phyloP scores from a whole-genome alignment of 1,139 yeast species.

The Saccharomyces hybrid region DNA sequence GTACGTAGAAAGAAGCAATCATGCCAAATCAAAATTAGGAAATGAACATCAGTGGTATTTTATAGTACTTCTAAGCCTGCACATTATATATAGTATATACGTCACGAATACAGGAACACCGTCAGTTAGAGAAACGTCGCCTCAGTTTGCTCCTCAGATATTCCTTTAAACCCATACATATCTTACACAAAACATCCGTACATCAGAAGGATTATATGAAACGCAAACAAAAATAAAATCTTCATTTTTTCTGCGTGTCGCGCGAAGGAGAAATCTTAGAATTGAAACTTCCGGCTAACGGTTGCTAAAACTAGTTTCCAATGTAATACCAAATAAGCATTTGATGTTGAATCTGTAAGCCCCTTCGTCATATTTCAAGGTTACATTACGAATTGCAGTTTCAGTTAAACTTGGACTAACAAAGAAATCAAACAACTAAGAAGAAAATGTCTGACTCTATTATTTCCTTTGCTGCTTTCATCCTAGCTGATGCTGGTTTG shows the following conservation, averaged over 20 bases:
- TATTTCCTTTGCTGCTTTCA: constrained; percentile 76
- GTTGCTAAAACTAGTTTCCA: neutral
- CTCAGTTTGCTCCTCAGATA: neutral
- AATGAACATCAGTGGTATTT: neutral
- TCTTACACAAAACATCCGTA: neutral
- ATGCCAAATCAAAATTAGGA: neutral
- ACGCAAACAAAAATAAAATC: too few relatives aligned
- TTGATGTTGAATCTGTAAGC: neutral
- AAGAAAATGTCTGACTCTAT: constrained; percentile 46
- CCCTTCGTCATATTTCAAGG: neutral
- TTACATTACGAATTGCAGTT: neutral
- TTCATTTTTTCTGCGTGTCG: neutral
- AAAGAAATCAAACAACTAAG: neutral
- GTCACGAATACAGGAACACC: neutral
- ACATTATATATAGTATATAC: neutral
- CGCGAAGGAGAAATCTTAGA: neutral
- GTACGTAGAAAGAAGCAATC: neutral
- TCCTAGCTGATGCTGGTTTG: constrained; percentile 94
- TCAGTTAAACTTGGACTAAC: neutral
- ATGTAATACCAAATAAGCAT: neutral
- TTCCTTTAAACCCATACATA: neutral
- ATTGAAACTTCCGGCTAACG: neutral
- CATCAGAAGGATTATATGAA: neutral
- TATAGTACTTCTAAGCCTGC: neutral
- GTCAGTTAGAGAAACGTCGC: neutral